Evolutionary conservation across 768 basidiomycete genomes (phyloP).

Genomic region (Saitozyma podzolica): DNA sequence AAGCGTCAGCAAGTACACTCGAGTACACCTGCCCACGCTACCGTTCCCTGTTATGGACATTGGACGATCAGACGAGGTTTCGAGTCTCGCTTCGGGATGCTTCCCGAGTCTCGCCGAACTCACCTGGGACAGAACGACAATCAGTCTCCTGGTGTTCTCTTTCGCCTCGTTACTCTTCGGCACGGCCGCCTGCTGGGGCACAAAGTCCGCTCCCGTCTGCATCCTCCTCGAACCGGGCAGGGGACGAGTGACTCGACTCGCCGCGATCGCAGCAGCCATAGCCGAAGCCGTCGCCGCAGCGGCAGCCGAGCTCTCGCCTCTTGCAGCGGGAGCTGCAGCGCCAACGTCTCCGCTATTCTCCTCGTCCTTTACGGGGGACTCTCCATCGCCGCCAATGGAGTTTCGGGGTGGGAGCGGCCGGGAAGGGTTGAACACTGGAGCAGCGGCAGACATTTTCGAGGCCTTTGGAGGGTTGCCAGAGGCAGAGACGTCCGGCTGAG

Average conservation of each 20-base stretch:
- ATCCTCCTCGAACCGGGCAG: conserved; percentile 31
- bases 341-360: too few relatives aligned
- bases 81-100: too few relatives aligned
- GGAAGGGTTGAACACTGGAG: conserved; percentile 42
- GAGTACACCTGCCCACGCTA: too few relatives aligned
- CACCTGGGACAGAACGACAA: conserved; percentile 69
- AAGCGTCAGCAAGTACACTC: conserved; percentile 5
- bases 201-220: conserved; percentile 36
- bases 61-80: too few relatives aligned
- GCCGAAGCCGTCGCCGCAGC: background rate
- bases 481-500: background rate
- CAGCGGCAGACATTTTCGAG: conserved; percentile 42
- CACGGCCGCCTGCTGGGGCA: conserved; percentile 79
- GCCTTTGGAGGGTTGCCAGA: conserved; percentile 26
- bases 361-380: too few relatives aligned
- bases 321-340: background rate
- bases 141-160: conserved; percentile 65
- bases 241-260: conserved; percentile 35
- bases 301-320: background rate
- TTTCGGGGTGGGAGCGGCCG: conserved; percentile 8
- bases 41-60: too few relatives aligned
- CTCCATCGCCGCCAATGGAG: too few relatives aligned
- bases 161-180: conserved; percentile 57
- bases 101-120: conserved; percentile 7
- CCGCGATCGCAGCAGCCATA: conserved; percentile 19